A percentile compares a stretch with the other conserved stretches of the same genome.
Conservation (phyloP, 2,329 filamentous ascomycete genomes). For the Botryotinia calthae region DNA sequence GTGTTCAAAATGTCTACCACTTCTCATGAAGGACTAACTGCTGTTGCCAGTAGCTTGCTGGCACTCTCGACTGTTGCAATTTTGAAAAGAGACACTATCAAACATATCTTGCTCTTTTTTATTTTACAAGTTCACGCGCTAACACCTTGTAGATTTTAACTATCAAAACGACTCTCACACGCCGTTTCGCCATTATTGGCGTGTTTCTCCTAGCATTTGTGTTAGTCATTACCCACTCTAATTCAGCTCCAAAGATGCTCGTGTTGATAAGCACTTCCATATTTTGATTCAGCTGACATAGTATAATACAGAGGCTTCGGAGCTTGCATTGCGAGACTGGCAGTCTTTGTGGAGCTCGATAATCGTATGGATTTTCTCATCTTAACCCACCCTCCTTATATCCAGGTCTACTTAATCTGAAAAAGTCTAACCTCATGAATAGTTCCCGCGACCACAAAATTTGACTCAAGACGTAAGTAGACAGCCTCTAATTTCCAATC, state of each 20-base stretch:
- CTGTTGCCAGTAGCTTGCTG: background rate
- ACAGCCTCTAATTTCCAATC: too few relatives aligned
- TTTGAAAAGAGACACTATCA: too few relatives aligned
- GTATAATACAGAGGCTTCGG: background rate
- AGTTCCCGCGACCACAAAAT: background rate
- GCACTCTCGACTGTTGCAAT: background rate
- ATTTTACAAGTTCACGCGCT: too few relatives aligned
- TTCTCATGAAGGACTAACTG: too few relatives aligned
- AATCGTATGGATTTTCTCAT: background rate
- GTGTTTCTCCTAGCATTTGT: conserved; percentile 19
- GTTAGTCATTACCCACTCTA: background rate
- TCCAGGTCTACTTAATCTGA: too few relatives aligned
- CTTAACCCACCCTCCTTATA: too few relatives aligned
- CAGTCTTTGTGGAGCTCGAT: background rate
- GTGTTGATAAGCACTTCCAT: background rate
- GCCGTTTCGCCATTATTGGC: background rate
- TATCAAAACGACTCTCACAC: background rate
- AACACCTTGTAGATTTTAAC: background rate
- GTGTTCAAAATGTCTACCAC: too few relatives aligned
- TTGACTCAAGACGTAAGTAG: too few relatives aligned
- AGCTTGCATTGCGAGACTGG: conserved; percentile 6
- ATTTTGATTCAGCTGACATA: too few relatives aligned
- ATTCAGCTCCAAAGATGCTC: too few relatives aligned
- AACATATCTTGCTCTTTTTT: too few relatives aligned
- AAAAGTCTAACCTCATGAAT: too few relatives aligned